Percentiles rank a stretch among this genome's conserved stretches.
Evolutionary conservation across 768 basidiomycete genomes (phyloP).

Genomic region (Mycena venus): DNA sequence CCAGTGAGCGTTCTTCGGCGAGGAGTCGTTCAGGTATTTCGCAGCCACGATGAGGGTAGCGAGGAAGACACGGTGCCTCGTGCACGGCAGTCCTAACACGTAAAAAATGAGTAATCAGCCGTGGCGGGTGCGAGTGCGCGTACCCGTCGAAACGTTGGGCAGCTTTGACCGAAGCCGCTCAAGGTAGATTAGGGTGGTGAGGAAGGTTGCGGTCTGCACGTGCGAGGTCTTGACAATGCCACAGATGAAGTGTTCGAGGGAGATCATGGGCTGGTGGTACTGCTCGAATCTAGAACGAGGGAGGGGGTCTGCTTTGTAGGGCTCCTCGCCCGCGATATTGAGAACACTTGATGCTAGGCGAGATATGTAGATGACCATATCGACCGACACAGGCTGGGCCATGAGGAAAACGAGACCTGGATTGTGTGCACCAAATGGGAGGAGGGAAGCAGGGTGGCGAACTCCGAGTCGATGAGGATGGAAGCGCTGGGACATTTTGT

Average conservation of each 20-base stretch:
- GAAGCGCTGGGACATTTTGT: slow-evolving; percentile 33
- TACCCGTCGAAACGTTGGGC: slow-evolving; percentile 88
- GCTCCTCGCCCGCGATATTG: slow-evolving; percentile 69
- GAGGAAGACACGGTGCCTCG: slow-evolving; percentile 95
- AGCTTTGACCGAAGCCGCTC: slow-evolving; percentile 87
- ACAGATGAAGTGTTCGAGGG: slow-evolving; percentile 87
- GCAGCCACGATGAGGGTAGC: slow-evolving; percentile 95
- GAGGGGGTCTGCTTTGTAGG: slow-evolving; percentile 49
- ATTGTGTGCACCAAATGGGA: slow-evolving; percentile 83
- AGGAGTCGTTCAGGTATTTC: slow-evolving; percentile 98
- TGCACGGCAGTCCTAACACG: slow-evolving; percentile 80
- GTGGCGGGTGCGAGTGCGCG: slow-evolving; percentile 39
- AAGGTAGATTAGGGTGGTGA: slow-evolving; percentile 93
- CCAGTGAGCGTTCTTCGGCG: slow-evolving; percentile 97
- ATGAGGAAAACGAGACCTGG: slow-evolving; percentile 86
- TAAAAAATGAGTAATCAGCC: not conserved
- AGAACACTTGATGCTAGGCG: slow-evolving; percentile 84
- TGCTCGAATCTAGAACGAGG: slow-evolving; percentile 29
- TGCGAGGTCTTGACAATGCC: slow-evolving; percentile 85
- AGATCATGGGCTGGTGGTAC: slow-evolving; percentile 54
- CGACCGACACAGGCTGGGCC: slow-evolving; percentile 79
- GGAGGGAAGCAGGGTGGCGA: slow-evolving; percentile 84
- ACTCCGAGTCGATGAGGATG: slow-evolving; percentile 21
- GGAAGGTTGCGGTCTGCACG: slow-evolving; percentile 91
- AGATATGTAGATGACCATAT: slow-evolving; percentile 91